Conservation (phyloP, 2,329 filamentous ascomycete species). For the Incumbomyces delicatus region DNA sequence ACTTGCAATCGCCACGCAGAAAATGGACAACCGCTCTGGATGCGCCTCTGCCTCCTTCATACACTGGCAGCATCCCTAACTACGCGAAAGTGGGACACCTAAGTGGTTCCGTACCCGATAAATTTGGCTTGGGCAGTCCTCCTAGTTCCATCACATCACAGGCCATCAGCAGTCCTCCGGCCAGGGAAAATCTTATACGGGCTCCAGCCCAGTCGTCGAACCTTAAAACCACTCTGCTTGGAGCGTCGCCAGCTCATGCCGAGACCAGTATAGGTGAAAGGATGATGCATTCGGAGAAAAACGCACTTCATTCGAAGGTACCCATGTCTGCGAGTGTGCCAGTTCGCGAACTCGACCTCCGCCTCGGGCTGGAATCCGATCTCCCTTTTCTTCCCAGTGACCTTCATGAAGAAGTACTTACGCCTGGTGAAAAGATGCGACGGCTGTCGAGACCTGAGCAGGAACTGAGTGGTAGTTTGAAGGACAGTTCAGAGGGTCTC, state of each 20-base stretch:
- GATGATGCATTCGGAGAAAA: slow-evolving; percentile 57
- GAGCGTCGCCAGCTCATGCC: slow-evolving; percentile 51
- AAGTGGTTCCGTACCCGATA: slow-evolving; percentile 83
- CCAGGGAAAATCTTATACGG: slow-evolving; percentile 50
- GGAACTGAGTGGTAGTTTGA: slow-evolving; percentile 37
- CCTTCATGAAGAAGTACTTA: slow-evolving; percentile 53
- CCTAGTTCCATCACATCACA: slow-evolving; percentile 57
- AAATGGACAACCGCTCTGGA: slow-evolving; percentile 77
- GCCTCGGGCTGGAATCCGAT: slow-evolving; percentile 78
- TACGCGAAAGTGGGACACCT: slow-evolving; percentile 83
- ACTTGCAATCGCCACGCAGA: slow-evolving; percentile 65
- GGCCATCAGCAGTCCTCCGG: slow-evolving; percentile 54
- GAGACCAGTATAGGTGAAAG: slow-evolving; percentile 57
- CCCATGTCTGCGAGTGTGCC: slow-evolving; percentile 54
- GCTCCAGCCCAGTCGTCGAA: slow-evolving; percentile 62
- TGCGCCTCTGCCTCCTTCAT: slow-evolving; percentile 84
- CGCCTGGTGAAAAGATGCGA: slow-evolving; percentile 51
- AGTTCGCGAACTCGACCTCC: slow-evolving; percentile 51
- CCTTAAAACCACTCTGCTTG: slow-evolving; percentile 49
- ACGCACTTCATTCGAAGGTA: slow-evolving; percentile 39
- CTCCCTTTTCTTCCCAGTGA: slow-evolving; percentile 62
- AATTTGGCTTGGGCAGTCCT: slow-evolving; percentile 81
- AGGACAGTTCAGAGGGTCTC: slow-evolving; percentile 40
- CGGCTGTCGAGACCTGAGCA: slow-evolving; percentile 50
- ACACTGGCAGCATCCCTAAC: slow-evolving; percentile 88